Percentiles rank a stretch among this genome's conserved stretches.
Conservation (phyloP, 148 eudicot species). For the Salicornia ramosissima region DNA sequence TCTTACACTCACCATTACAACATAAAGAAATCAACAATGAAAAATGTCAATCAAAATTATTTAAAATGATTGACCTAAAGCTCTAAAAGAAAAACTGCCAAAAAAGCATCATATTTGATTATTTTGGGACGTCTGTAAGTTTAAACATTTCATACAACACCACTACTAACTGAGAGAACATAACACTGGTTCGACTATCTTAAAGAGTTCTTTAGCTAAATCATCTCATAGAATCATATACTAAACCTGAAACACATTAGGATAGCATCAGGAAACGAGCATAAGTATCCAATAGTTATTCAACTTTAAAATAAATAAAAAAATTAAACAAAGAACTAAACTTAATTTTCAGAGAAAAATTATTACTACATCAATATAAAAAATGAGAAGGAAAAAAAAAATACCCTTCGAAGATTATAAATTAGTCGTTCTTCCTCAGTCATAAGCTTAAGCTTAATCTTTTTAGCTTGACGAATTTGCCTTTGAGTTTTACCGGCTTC, state of each 20-base stretch:
- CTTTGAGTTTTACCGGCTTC: slow-evolving; percentile 86
- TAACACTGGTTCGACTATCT: neutral
- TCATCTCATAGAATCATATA: neutral
- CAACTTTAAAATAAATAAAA: neutral
- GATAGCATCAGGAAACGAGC: too few relatives aligned
- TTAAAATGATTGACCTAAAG: neutral
- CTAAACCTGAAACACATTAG: too few relatives aligned
- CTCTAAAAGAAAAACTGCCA: too few relatives aligned
- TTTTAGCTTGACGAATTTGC: slow-evolving; percentile 75
- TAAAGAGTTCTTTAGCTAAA: neutral
- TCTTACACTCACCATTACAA: neutral
- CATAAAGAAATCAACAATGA: neutral
- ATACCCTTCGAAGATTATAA: slow-evolving; percentile 77
- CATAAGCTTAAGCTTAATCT: slow-evolving; percentile 78
- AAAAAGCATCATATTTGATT: too few relatives aligned
- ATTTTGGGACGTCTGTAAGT: too few relatives aligned
- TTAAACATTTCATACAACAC: too few relatives aligned
- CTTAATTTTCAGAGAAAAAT: too few relatives aligned
- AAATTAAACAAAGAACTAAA: neutral
- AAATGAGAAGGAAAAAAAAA: slow-evolving; percentile 4
- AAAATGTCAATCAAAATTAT: neutral
- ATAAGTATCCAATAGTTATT: too few relatives aligned
- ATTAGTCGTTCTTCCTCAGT: slow-evolving; percentile 90
- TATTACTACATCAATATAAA: too few relatives aligned
- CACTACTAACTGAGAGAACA: too few relatives aligned